Base-by-base conservation (phyloP, 805 yeast genomes). In the Torulaspora indica region DNA sequence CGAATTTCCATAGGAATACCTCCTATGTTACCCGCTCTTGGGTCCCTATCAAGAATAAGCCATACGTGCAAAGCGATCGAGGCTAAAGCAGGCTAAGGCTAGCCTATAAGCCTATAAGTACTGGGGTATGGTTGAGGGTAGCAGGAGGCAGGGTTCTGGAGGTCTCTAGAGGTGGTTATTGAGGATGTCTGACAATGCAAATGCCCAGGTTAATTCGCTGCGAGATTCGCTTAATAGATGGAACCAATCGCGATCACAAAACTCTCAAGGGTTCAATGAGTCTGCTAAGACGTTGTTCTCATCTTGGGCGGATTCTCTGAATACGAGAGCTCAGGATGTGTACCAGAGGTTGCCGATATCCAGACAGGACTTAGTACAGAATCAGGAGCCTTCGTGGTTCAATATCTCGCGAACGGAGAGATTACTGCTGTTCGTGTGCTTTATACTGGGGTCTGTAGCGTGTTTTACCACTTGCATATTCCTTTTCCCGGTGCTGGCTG, bases 391-490 rank as follows among this genome's bases (percentile, higher is more conserved):
- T 1, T 66, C 79, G 17, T 86, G 95, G 95, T 85, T 84, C 57
- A 72, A 51, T 23, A 58, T 85, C 30, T 78, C 93, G 8, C 70
- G 95, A 47, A 78, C 90, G 63, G 98, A 93, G 60, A 70, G 95
- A 42, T 67, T 89, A 22, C 61, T 87, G 22, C 81, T 91, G 4
- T 91, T 93, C 58, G 76, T 80, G 15, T 77, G 84, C 42, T 86
- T 95, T 55, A 68, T 93, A 3, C 72, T 77, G 0, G 93, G 90
- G 0, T 77, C 96, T 0, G 67, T 75, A n/a, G 78, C 83, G 2
- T 88, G 96, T 58, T 93, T 91, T 64, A 74, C 81, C 9, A 64
- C 91, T 22, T 86, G 96, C 52, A 77, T 91, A 50, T 78, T 88
- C 37, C 67, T 91, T 56, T 82, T 93, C 63, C 98, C 98, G 0